Evolutionary conservation across 495 filamentous ascomycete species (phyloP).

Genomic region (Evernia prunastri): DNA sequence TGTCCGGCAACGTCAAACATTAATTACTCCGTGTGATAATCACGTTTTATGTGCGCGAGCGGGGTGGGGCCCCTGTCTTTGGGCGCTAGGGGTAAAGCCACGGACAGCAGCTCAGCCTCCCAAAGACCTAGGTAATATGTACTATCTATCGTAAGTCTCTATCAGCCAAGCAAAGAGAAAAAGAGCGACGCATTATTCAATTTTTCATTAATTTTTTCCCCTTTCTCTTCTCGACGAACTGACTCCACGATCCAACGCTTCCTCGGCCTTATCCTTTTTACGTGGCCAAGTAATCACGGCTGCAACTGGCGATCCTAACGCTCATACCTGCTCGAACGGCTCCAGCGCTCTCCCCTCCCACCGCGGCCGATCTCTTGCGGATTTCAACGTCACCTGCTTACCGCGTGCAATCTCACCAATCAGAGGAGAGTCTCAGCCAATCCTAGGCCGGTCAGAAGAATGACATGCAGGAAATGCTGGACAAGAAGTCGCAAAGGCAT

Average conservation of each 20-base stretch:
- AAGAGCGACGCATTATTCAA: too few relatives aligned
- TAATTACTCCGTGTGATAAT: too few relatives aligned
- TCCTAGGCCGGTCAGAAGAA: constrained; percentile 17
- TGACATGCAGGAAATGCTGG: constrained; percentile 25
- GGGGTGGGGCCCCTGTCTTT: not conserved
- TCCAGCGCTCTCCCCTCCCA: constrained; percentile 3
- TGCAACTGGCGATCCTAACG: not conserved
- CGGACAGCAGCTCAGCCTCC: constrained; percentile 1
- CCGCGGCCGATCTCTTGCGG: not conserved
- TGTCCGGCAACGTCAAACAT: not conserved
- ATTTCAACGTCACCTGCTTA: constrained; percentile 7
- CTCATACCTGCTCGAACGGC: not conserved
- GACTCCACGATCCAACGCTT: not conserved
- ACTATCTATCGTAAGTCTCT: too few relatives aligned
- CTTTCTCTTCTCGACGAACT: not conserved
- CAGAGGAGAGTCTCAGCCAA: constrained; percentile 7
- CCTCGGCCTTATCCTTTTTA: not conserved
- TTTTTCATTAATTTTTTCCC: too few relatives aligned
- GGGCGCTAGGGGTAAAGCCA: not conserved
- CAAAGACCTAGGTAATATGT: too few relatives aligned
- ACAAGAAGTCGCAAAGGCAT: constrained; percentile 34
- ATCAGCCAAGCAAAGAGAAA: not conserved
- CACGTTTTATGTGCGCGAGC: constrained; percentile 1
- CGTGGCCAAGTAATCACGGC: not conserved
- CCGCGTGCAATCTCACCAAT: constrained; percentile 10